Percentiles rank a stretch among this genome's conserved stretches.
Evolutionary conservation across 2,329 filamentous ascomycete genomes (phyloP).

Genomic region (Exophiala alcalophila): DNA sequence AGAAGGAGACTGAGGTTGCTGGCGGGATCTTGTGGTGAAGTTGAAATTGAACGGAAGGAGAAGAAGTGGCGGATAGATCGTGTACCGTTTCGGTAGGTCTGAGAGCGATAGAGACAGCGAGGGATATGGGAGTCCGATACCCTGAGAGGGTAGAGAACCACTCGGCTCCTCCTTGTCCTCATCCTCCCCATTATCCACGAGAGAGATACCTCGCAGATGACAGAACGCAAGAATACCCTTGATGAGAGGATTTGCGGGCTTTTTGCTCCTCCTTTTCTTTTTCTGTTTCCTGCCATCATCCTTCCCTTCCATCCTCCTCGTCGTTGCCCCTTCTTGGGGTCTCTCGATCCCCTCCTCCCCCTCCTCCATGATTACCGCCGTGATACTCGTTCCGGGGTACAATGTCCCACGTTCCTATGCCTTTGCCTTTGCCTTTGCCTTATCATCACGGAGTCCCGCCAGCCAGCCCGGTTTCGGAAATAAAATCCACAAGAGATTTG

Average conservation of each 20-base stretch:
- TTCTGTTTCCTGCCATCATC: slow-evolving; percentile 1
- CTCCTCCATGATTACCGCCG: no score
- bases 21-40: slow-evolving; percentile 39
- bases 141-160: no score
- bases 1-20: no score
- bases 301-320: slow-evolving; percentile 24
- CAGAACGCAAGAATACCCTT: slow-evolving; percentile 16
- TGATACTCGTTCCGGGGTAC: no score
- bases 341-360: no score
- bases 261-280: slow-evolving; percentile 13
- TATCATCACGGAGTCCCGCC: no score
- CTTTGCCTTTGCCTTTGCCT: no score
- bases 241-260: slow-evolving; percentile 15
- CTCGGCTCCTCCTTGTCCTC: neutral
- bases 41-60: slow-evolving; percentile 53
- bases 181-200: neutral
- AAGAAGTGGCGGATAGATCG: slow-evolving; percentile 57
- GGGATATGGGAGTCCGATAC: neutral
- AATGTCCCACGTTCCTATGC: no score
- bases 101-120: neutral
- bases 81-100: slow-evolving; percentile 47
- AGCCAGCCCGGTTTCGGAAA: no score
- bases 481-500: no score
- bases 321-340: no score
- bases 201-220: neutral